Conservation (phyloP, 1,284 basidiomycete genomes). For the Peniophora sp. region DNA sequence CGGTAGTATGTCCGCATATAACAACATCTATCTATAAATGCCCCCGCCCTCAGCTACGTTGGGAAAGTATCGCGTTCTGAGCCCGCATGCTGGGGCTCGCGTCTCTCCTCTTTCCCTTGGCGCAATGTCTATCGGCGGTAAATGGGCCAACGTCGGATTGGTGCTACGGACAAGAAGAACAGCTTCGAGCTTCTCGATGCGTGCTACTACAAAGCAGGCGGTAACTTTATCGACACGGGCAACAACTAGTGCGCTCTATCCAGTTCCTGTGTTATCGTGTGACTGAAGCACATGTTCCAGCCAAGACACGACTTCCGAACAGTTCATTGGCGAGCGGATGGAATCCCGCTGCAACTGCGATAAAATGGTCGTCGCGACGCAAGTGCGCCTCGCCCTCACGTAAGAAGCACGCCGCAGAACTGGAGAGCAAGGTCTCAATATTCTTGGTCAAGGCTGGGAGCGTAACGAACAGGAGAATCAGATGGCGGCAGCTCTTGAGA, state of each 20-base stretch:
- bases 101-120: slow-evolving; percentile 39
- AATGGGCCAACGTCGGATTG: slow-evolving; percentile 22
- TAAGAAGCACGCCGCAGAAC: not conserved
- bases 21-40: no score
- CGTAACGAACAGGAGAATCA: slow-evolving; percentile 20
- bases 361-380: slow-evolving; percentile 36
- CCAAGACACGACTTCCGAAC: slow-evolving; percentile 23
- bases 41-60: slow-evolving; percentile 3
- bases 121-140: slow-evolving; percentile 33
- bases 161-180: slow-evolving; percentile 15
- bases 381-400: slow-evolving; percentile 13
- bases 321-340: slow-evolving; percentile 36
- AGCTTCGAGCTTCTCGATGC: slow-evolving; percentile 21
- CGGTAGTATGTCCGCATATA: no score
- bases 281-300: slow-evolving; percentile 3
- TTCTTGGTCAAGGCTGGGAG: slow-evolving; percentile 19
- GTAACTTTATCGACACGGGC: slow-evolving; percentile 26
- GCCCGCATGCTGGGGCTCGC: slow-evolving; percentile 13
- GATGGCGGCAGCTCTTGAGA: slow-evolving; percentile 13
- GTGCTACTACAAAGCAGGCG: slow-evolving; percentile 21
- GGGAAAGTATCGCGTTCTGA: slow-evolving; percentile 1
- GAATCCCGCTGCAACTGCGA: slow-evolving; percentile 29
- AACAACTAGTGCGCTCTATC: slow-evolving; percentile 20
- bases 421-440: not conserved
- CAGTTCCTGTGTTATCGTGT: no score